Percentiles rank a stretch among this genome's conserved stretches.
These are phyloP conservation scores for Neurospora terricola DNA, from an alignment of 495 filamentous ascomycete species.

Conservation along the genomic window DNA sequence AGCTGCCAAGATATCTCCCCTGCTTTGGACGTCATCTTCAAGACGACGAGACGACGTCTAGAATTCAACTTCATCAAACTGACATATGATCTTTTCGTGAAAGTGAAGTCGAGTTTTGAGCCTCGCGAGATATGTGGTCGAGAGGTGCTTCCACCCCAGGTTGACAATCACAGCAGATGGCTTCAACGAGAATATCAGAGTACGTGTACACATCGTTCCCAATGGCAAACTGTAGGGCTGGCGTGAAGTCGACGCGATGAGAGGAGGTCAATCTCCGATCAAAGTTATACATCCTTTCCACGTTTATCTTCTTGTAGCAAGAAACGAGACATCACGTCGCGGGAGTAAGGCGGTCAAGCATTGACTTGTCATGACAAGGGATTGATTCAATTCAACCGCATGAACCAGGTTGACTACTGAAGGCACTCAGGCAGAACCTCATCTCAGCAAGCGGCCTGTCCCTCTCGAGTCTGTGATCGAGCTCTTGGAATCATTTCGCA, in stretches of 20 bases:
- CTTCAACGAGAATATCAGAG: neutral
- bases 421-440: neutral
- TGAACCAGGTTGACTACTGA: neutral
- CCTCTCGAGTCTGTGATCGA: neutral
- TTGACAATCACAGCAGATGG: neutral
- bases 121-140: no score
- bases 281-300: neutral
- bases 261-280: neutral
- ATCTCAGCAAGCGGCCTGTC: neutral
- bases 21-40: neutral
- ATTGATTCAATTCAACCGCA: neutral
- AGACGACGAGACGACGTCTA: neutral
- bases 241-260: neutral
- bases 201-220: neutral
- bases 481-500: neutral
- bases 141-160: neutral
- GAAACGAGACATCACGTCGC: neutral
- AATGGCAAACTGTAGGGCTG: neutral
- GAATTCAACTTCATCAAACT: neutral
- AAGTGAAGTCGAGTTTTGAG: neutral
- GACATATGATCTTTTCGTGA: neutral
- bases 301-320: neutral
- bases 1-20: slow-evolving; percentile 20
- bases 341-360: neutral
- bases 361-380: neutral